Evolutionary conservation across 768 basidiomycete species (phyloP), one percentile per base, ranked within the genome.

Genomic region (Termitomyces sp.): DNA sequence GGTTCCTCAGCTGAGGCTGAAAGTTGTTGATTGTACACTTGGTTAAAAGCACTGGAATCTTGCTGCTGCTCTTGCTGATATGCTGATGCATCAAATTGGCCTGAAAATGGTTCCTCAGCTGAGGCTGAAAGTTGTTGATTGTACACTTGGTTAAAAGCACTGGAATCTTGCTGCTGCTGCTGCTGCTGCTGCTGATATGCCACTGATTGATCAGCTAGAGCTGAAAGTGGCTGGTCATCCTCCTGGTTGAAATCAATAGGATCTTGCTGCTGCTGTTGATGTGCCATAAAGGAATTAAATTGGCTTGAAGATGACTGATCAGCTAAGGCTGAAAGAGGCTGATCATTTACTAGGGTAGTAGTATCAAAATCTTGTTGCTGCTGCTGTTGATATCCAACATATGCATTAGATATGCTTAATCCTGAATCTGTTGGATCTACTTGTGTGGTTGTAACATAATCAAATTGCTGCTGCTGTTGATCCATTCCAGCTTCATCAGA

Each of bases 341-440:
- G 46, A 14, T 47, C 16, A 12, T 41, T 3, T 5, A 18, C 7
- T 2, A n/a, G 7, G n/a, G 18, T 8, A 41, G 8, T 9, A 41
- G 16, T 18, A 41, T 6, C n/a, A 18, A 2, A 8, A 41, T 41
- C 18, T 41, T 41, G 40, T 16, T 56, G 49, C 3, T 56, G 49
- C 35, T 58, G 57, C 54, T 58, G 62, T 26, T 61, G 64, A 49
- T 61, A 41, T n/a, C 18, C 40, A 0, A 7, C 4, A 44, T 10
- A 20, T 9, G 41, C n/a, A 20, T 43, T 7, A n/a, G 3, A 43
- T 18, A 7, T 7, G 6, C 3, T 40, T 2, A 18, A 40, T 40
- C 16, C 40, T 40, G 18, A 18, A 5, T 41, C 40, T n/a, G 40
- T 7, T 41, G 40, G n/a, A 7, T 18, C 40, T 8, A 4, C 20